Evolutionary conservation across 2,329 filamentous ascomycete species (phyloP).

Genomic region (Stagonosporopsis chrysanthemi): DNA sequence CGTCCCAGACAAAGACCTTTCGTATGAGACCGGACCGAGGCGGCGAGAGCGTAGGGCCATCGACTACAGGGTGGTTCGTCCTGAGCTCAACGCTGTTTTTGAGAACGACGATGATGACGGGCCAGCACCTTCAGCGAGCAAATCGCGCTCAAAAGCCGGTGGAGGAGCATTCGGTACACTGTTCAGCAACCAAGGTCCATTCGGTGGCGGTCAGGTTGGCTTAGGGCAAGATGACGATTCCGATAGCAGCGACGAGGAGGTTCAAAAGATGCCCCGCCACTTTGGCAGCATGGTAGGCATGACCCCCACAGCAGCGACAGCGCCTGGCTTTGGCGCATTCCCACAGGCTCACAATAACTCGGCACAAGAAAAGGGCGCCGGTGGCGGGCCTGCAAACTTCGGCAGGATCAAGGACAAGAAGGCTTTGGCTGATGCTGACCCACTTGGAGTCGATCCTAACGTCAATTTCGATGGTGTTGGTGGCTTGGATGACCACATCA

Average conservation of each 20-base stretch:
- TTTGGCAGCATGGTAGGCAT: constrained; percentile 69
- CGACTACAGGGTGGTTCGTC: constrained; percentile 85
- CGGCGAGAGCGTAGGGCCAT: constrained; percentile 71
- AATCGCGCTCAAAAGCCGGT: constrained; percentile 68
- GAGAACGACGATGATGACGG: constrained; percentile 79
- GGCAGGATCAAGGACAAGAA: constrained; percentile 95
- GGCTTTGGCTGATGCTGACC: constrained; percentile 90
- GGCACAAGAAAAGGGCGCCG: constrained; percentile 56
- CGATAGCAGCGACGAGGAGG: constrained; percentile 96
- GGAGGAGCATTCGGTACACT: constrained; percentile 72
- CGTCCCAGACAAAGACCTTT: constrained; percentile 54
- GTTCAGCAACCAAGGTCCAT: constrained; percentile 90
- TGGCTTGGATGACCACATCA: constrained; percentile 90
- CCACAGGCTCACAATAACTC: constrained; percentile 67
- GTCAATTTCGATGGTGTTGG: constrained; percentile 96
- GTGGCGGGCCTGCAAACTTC: constrained; percentile 78
- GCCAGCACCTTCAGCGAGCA: constrained; percentile 71
- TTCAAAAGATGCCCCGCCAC: constrained; percentile 64
- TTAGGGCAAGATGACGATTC: constrained; percentile 82
- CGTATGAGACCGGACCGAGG: constrained; percentile 63
- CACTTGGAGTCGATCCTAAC: constrained; percentile 88
- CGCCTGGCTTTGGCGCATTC: constrained; percentile 59
- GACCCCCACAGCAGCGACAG: constrained; percentile 63
- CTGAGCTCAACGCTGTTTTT: constrained; percentile 72
- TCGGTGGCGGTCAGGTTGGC: constrained; percentile 85